Conservation (phyloP, 2,329 filamentous ascomycete species). For the Aspergillus sp. region DNA sequence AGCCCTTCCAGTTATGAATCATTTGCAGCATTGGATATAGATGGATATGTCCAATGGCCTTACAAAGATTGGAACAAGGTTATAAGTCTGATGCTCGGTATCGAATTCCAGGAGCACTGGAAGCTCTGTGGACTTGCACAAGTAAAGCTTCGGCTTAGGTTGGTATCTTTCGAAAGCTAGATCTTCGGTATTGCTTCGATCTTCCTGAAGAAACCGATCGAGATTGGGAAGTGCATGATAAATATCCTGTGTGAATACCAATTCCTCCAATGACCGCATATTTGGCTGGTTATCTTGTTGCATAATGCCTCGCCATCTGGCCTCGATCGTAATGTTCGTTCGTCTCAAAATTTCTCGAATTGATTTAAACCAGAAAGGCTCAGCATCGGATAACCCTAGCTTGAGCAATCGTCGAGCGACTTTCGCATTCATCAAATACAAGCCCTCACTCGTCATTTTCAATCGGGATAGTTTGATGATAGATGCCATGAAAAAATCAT, state of each 20-base stretch:
- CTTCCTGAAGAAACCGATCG: too few species aligned
- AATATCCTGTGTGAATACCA: neutral
- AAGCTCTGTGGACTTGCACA: neutral
- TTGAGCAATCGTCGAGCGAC: neutral
- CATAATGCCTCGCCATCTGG: neutral
- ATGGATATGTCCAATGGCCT: slow-evolving; percentile 27
- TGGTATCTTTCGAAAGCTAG: neutral
- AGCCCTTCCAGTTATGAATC: slow-evolving; percentile 33
- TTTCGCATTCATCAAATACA: neutral
- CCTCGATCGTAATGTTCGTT: neutral
- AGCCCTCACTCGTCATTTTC: neutral
- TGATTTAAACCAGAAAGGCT: neutral
- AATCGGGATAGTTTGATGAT: slow-evolving; percentile 26
- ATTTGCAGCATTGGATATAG: slow-evolving; percentile 38
- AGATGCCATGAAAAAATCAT: slow-evolving; percentile 49
- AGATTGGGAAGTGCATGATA: neutral
- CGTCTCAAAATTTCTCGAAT: neutral
- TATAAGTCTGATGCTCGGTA: too few species aligned
- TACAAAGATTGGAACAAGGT: slow-evolving; percentile 35
- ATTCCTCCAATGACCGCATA: neutral
- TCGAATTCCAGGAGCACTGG: neutral
- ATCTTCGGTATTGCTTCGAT: neutral
- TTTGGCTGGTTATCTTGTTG: neutral
- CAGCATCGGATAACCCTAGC: neutral
- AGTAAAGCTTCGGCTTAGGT: neutral